phyloP scores from a whole-genome alignment of 2,329 filamentous ascomycete genomes.

The Neocatenulostroma microsporum region DNA sequence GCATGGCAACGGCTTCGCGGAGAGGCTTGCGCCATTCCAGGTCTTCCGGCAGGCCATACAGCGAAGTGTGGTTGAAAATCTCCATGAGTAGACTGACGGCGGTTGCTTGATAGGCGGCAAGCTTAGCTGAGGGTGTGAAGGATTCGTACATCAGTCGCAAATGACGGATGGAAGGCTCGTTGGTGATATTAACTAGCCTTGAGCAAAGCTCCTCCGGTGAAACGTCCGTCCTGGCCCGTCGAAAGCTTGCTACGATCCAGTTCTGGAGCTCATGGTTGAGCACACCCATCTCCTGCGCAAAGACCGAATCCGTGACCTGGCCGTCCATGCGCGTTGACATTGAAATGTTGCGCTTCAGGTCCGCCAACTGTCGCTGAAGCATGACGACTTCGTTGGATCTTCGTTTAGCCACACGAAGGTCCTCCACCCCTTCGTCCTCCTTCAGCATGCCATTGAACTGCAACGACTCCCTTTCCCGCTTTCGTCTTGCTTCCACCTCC shows the following conservation, averaged over 20 bases:
- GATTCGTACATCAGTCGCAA: constrained; percentile 42
- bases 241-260: constrained; percentile 64
- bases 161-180: constrained; percentile 13
- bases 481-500: constrained; percentile 7
- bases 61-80: constrained; percentile 54
- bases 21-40: constrained; percentile 24
- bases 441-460: constrained; percentile 2
- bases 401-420: neutral
- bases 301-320: constrained; percentile 57
- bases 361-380: constrained; percentile 50
- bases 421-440: neutral
- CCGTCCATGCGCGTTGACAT: constrained; percentile 55
- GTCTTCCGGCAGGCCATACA: constrained; percentile 53
- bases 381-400: constrained; percentile 11
- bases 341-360: constrained; percentile 65
- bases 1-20: constrained; percentile 15
- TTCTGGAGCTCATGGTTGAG: constrained; percentile 64
- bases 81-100: constrained; percentile 52
- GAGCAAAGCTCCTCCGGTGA: constrained; percentile 16
- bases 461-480: constrained; percentile 3
- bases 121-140: constrained; percentile 48
- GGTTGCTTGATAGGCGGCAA: constrained; percentile 56
- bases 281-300: constrained; percentile 52
- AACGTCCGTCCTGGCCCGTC: constrained; percentile 49
- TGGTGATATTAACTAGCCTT: constrained; percentile 17